These are phyloP conservation scores for Zygosaccharomyces pseudobailii DNA, from an alignment of 1,139 yeast species.

Conservation along the genomic window DNA sequence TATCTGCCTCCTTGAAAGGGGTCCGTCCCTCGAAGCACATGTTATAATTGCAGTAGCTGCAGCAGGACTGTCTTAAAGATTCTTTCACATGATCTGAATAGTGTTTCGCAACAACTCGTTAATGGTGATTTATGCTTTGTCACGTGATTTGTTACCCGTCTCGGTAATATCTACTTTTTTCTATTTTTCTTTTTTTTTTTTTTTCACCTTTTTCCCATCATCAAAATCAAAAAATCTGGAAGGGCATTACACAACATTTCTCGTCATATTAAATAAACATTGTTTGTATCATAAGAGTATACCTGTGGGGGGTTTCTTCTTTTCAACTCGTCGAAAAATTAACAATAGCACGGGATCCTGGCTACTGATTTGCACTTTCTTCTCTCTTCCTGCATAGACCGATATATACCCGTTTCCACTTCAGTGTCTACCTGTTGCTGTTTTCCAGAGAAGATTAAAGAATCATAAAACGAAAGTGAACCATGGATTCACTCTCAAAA, in stretches of 20 bases:
- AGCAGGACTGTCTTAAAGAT: no score
- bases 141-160: background rate
- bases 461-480: background rate
- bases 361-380: background rate
- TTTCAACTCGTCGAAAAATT: background rate
- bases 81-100: no score
- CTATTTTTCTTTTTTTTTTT: background rate
- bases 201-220: background rate
- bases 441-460: background rate
- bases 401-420: background rate
- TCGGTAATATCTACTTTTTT: background rate
- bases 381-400: background rate
- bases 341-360: background rate
- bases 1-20: no score
- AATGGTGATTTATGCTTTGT: no score
- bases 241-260: background rate
- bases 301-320: background rate
- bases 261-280: background rate
- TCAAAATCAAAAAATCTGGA: background rate
- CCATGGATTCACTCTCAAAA: constrained; percentile 33
- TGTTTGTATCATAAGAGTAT: background rate
- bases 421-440: background rate
- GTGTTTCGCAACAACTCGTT: no score
- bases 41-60: no score
- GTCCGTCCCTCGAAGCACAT: no score